These are phyloP conservation scores for Circinella minor DNA, from an alignment of 371 early-diverging fungal species.

Conservation along the genomic window DNA sequence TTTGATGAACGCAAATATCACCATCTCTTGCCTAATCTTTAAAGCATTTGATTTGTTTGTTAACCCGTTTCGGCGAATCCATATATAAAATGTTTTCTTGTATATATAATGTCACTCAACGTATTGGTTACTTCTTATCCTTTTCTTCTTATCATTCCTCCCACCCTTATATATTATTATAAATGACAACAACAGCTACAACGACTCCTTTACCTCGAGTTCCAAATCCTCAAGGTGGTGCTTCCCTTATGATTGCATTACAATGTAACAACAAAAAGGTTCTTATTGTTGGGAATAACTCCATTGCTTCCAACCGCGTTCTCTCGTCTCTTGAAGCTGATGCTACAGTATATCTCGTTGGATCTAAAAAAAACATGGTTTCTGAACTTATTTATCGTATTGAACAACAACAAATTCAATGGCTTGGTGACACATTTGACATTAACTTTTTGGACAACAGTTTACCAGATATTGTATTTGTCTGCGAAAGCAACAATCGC, in stretches of 20 bases:
- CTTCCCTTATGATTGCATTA: slow-evolving; percentile 74
- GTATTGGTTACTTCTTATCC: not conserved
- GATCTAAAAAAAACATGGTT: slow-evolving; percentile 35
- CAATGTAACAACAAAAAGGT: slow-evolving; percentile 57
- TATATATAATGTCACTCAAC: not conserved
- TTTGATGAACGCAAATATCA: not conserved
- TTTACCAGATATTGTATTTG: slow-evolving; percentile 37
- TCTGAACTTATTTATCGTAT: slow-evolving; percentile 63
- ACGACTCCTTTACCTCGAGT: slow-evolving; percentile 12
- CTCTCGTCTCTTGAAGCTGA: slow-evolving; percentile 75
- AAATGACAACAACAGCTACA: not conserved
- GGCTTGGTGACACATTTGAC: slow-evolving; percentile 28
- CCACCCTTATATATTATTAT: not conserved
- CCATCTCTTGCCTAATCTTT: slow-evolving; percentile 4
- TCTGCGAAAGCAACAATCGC: slow-evolving; percentile 24
- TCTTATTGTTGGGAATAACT: slow-evolving; percentile 70
- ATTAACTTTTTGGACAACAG: slow-evolving; percentile 3
- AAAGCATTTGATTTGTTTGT: slow-evolving; percentile 7
- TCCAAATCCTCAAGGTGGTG: slow-evolving; percentile 59
- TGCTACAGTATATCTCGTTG: slow-evolving; percentile 64
- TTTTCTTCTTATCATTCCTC: not conserved
- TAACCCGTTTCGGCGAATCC: slow-evolving; percentile 6
- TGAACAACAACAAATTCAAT: slow-evolving; percentile 50
- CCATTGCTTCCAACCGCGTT: slow-evolving; percentile 69
- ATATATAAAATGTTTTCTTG: not conserved